Conservation (phyloP, 495 filamentous ascomycete genomes). For the Bacidia rubella region DNA sequence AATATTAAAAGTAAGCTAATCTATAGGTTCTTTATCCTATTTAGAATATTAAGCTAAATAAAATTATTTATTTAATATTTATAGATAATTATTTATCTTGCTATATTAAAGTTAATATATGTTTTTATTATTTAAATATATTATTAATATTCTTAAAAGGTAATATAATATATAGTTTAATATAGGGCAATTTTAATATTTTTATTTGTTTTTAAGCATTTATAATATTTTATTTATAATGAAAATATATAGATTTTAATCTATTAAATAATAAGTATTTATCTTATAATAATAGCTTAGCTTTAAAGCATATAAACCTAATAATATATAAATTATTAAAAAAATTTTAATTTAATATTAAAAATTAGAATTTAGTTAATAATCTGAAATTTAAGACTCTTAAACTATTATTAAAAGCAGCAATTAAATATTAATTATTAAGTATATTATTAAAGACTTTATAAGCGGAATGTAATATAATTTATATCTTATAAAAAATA, state of each 20-base stretch:
- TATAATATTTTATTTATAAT: slow-evolving; percentile 1
- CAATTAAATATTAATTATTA: too few species aligned
- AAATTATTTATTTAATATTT: not conserved
- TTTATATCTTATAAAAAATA: too few species aligned
- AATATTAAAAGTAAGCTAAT: not conserved
- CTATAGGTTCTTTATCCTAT: not conserved
- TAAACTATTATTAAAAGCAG: too few species aligned
- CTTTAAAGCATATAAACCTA: not conserved
- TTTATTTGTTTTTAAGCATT: not conserved
- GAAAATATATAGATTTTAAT: slow-evolving; percentile 7
- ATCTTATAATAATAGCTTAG: not conserved
- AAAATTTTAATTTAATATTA: too few species aligned
- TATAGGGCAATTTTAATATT: not conserved
- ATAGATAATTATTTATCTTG: slow-evolving; percentile 2
- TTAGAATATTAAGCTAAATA: not conserved
- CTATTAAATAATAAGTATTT: slow-evolving; percentile 3
- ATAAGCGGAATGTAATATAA: too few species aligned
- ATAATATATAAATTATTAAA: not conserved
- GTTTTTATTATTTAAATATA: not conserved
- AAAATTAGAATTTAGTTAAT: too few species aligned
- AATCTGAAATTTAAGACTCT: too few species aligned
- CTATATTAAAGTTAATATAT: not conserved
- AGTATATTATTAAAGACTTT: too few species aligned
- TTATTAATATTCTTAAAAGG: not conserved
- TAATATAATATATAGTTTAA: not conserved